Evolutionary conservation across 1,284 basidiomycete species (phyloP).

Genomic region (Tausonia pullulans): DNA sequence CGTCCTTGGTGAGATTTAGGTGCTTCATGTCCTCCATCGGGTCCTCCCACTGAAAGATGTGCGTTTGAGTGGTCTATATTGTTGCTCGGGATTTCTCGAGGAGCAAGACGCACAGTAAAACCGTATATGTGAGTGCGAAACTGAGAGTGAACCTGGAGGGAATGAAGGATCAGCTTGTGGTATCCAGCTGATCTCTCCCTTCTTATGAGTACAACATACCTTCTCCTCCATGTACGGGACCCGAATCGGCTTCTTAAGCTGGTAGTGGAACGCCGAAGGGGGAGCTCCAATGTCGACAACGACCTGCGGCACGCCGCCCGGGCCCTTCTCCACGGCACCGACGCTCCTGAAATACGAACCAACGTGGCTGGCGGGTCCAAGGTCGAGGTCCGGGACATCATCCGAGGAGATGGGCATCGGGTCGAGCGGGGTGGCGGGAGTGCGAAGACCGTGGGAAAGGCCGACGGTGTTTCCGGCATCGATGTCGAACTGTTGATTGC

Average conservation of each 20-base stretch:
- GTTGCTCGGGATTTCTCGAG: too few species aligned
- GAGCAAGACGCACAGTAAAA: too few species aligned
- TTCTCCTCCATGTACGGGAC: constrained; percentile 66
- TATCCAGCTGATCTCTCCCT: neutral
- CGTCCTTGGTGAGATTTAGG: constrained; percentile 49
- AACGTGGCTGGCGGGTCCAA: constrained; percentile 18
- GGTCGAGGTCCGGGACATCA: constrained; percentile 34
- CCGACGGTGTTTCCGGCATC: constrained; percentile 59
- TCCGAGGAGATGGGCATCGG: constrained; percentile 26
- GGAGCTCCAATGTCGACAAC: constrained; percentile 46
- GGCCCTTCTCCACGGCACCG: constrained; percentile 27
- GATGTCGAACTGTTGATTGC: constrained; percentile 49
- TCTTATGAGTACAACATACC: neutral
- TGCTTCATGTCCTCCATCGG: constrained; percentile 63
- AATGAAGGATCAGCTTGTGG: neutral
- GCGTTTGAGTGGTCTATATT: too few species aligned
- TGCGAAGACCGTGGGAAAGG: constrained; percentile 33
- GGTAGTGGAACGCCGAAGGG: constrained; percentile 64
- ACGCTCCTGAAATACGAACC: constrained; percentile 29
- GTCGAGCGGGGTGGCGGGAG: constrained; percentile 38
- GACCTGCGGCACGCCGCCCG: constrained; percentile 24
- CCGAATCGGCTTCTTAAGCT: constrained; percentile 35
- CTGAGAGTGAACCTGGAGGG: constrained; percentile 48
- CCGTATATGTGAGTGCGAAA: constrained; percentile 41
- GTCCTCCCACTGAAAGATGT: constrained; percentile 58